These are phyloP conservation scores for Thelonectria olida DNA, from an alignment of 2,329 filamentous ascomycete species.

Conservation along the genomic window DNA sequence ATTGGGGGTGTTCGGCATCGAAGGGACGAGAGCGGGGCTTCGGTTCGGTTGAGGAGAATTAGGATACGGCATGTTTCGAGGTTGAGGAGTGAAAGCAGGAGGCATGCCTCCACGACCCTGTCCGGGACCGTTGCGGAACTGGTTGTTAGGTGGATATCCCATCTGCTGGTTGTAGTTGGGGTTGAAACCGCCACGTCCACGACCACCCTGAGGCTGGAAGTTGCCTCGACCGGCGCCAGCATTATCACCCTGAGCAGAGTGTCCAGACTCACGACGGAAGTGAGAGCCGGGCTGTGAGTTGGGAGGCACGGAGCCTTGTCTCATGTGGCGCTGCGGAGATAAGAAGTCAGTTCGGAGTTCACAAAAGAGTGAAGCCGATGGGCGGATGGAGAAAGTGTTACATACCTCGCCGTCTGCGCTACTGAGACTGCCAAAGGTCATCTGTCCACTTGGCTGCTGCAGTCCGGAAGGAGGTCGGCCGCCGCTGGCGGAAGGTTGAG, in stretches of 20 bases:
- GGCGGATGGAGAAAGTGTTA: constrained; percentile 19
- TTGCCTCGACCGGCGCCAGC: constrained; percentile 64
- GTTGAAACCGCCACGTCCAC: constrained; percentile 60
- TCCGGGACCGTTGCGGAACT: constrained; percentile 53
- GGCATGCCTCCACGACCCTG: constrained; percentile 63
- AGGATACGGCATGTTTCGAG: constrained; percentile 56
- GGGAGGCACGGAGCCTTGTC: constrained; percentile 71
- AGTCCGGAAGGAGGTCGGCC: constrained; percentile 85
- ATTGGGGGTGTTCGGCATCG: constrained; percentile 75
- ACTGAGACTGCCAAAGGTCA: constrained; percentile 85
- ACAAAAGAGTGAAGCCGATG: constrained; percentile 9
- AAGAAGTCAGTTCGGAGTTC: constrained; percentile 32
- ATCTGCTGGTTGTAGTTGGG: constrained; percentile 59
- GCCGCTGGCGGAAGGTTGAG: constrained; percentile 83
- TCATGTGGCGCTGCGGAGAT: constrained; percentile 69
- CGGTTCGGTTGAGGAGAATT: constrained; percentile 74
- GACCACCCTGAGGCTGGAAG: constrained; percentile 58
- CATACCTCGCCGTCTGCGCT: constrained; percentile 83
- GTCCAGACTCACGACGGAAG: constrained; percentile 85
- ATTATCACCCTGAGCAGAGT: constrained; percentile 72
- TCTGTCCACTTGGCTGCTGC: constrained; percentile 71
- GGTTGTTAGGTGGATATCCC: constrained; percentile 55
- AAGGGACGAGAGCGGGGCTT: constrained; percentile 73
- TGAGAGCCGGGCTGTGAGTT: constrained; percentile 75
- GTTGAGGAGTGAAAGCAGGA: constrained; percentile 55